Conservation (phyloP, 306 rosid genomes). For the Trichosanthes truncata region DNA sequence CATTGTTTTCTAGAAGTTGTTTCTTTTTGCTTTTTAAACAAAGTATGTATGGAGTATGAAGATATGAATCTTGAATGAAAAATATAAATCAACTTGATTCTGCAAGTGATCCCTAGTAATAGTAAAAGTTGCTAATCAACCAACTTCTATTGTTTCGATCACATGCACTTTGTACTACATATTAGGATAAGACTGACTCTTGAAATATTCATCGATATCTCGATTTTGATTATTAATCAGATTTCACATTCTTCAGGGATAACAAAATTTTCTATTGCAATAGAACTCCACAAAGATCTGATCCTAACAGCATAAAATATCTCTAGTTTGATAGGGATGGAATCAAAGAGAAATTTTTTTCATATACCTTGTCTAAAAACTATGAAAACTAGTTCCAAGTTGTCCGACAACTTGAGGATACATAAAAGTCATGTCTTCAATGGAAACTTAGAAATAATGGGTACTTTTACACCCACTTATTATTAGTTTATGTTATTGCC, state of each 20-base stretch:
- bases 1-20: not conserved
- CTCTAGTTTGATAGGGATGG: not conserved
- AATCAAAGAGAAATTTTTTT: not conserved
- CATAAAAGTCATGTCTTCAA: not conserved
- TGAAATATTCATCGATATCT: not conserved
- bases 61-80: not conserved
- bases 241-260: not conserved
- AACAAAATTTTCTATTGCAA: not conserved
- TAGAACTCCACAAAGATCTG: not conserved
- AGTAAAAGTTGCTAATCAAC: not conserved
- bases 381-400: not conserved
- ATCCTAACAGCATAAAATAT: not conserved
- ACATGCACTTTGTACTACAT: not conserved
- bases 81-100: not conserved
- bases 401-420: not conserved
- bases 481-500: not conserved
- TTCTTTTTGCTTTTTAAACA: not conserved
- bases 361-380: not conserved
- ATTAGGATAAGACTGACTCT: not conserved
- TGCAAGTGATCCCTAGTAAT: not conserved
- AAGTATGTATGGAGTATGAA: not conserved
- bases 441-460: not conserved
- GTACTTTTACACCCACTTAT: not conserved
- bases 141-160: not conserved
- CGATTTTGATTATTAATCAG: not conserved